Percentiles rank a stretch among this genome's conserved stretches.
Evolutionary conservation across 2,329 filamentous ascomycete genomes (phyloP).

Genomic region (Huntiella savannae): DNA sequence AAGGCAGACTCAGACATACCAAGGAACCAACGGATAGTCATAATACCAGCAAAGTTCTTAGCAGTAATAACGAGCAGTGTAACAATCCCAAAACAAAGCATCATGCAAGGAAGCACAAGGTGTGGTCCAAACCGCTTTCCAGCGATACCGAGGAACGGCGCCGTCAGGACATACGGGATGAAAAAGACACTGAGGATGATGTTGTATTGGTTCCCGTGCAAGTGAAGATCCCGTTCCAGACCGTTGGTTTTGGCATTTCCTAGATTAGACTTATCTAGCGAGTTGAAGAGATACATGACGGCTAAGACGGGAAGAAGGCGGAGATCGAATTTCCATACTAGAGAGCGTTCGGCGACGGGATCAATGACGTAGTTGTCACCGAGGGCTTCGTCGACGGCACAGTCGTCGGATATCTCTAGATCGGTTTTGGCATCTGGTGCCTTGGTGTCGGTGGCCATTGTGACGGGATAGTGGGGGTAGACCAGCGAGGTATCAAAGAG

Average conservation of each 20-base stretch:
- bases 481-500: no score
- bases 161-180: slow-evolving; percentile 54
- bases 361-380: slow-evolving; percentile 15
- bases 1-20: slow-evolving; percentile 38
- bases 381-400: not conserved
- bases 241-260: slow-evolving; percentile 37
- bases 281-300: slow-evolving; percentile 34
- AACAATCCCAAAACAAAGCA: slow-evolving; percentile 51
- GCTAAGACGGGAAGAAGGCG: slow-evolving; percentile 34
- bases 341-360: slow-evolving; percentile 27
- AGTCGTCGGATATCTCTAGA: not conserved
- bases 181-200: slow-evolving; percentile 55
- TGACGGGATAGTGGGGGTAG: no score
- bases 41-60: slow-evolving; percentile 28
- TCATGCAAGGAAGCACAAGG: slow-evolving; percentile 48
- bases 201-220: slow-evolving; percentile 49
- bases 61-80: slow-evolving; percentile 39
- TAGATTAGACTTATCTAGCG: slow-evolving; percentile 25
- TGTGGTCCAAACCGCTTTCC: slow-evolving; percentile 54
- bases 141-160: slow-evolving; percentile 37
- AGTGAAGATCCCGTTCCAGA: slow-evolving; percentile 25
- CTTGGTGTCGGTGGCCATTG: no score
- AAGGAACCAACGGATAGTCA: slow-evolving; percentile 30
- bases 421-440: no score
- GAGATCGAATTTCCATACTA: slow-evolving; percentile 36